A percentile compares a stretch with the other conserved stretches of the same genome.
Evolutionary conservation across 495 filamentous ascomycete species (phyloP).

Genomic region (Daldinia vernicosa): DNA sequence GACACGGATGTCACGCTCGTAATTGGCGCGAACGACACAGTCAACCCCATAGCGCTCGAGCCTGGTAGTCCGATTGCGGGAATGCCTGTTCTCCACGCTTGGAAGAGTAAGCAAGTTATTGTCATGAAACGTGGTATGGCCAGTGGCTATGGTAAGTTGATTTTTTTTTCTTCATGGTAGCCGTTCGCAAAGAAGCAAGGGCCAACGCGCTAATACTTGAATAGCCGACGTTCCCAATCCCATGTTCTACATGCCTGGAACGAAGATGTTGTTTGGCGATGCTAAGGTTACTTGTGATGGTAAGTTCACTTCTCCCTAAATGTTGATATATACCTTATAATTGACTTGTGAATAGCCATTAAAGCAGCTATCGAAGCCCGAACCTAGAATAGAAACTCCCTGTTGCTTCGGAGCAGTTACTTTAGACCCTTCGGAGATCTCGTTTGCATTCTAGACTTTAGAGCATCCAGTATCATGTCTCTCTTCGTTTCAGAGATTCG

Average conservation of each 20-base stretch:
- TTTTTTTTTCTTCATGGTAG: not conserved
- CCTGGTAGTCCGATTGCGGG: conserved; percentile 80
- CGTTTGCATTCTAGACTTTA: conserved; percentile 32
- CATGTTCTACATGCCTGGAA: conserved; percentile 86
- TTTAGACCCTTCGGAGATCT: conserved; percentile 29
- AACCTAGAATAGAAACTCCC: conserved; percentile 44
- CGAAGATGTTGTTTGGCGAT: conserved; percentile 87
- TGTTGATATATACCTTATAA: not conserved
- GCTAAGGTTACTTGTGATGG: conserved; percentile 81
- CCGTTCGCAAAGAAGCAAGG: conserved; percentile 12
- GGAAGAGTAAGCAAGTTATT: conserved; percentile 89
- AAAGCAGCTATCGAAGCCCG: conserved; percentile 61
- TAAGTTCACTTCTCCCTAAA: conserved; percentile 42
- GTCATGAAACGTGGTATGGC: conserved; percentile 88
- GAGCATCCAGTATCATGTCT: conserved; percentile 7
- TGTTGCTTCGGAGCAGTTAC: conserved; percentile 26
- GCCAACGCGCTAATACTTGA: conserved; percentile 7
- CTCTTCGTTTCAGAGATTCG: not conserved
- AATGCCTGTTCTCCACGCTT: conserved; percentile 86
- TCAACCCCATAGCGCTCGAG: conserved; percentile 84
- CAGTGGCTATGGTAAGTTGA: conserved; percentile 74
- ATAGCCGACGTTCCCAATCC: conserved; percentile 83
- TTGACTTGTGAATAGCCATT: conserved; percentile 52
- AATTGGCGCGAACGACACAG: conserved; percentile 86
- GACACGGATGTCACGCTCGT: conserved; percentile 86